A percentile compares a stretch with the other conserved stretches of the same genome.
Evolutionary conservation across 139 green algal species (phyloP).

Genomic region (Chlorella sp.): DNA sequence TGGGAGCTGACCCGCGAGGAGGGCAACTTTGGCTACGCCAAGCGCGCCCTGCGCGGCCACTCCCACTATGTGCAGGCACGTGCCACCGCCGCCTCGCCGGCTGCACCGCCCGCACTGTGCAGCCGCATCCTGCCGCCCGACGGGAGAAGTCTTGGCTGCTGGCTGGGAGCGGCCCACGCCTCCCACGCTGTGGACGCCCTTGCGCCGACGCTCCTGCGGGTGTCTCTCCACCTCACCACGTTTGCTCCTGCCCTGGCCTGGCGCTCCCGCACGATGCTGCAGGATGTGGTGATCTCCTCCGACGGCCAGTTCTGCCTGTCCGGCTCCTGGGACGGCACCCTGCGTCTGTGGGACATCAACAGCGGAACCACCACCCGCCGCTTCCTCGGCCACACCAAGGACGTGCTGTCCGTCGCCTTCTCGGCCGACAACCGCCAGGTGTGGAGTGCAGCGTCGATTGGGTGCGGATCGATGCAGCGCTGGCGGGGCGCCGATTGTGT

Average conservation of each 20-base stretch:
- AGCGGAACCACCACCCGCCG: slow-evolving; percentile 95
- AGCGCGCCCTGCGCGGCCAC: slow-evolving; percentile 83
- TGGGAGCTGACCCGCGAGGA: slow-evolving; percentile 89
- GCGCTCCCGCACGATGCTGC: too few relatives aligned
- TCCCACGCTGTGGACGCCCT: too few relatives aligned
- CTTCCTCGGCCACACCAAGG: slow-evolving; percentile 99
- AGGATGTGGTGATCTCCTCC: slow-evolving; percentile 99
- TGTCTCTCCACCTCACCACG: too few relatives aligned
- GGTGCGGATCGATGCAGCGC: neutral
- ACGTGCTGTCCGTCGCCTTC: slow-evolving; percentile 99
- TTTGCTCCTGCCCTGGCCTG: too few relatives aligned
- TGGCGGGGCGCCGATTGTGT: neutral
- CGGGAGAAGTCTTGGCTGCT: too few relatives aligned
- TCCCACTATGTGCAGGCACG: slow-evolving; percentile 95
- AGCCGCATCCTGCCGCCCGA: too few relatives aligned
- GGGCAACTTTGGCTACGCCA: slow-evolving; percentile 81
- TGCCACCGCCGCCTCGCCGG: too few relatives aligned
- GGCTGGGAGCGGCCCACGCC: too few relatives aligned
- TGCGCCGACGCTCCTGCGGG: too few relatives aligned
- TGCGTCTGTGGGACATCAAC: slow-evolving; percentile 99
- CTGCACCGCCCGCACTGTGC: too few relatives aligned
- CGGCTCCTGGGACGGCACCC: slow-evolving; percentile 97
- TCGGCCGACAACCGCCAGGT: slow-evolving; percentile 98
- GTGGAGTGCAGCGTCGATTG: neutral
- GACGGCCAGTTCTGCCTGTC: slow-evolving; percentile 99